These are phyloP conservation scores for Scenedesmus sp. DNA, from an alignment of 163 green algal species.

Conservation along the genomic window DNA sequence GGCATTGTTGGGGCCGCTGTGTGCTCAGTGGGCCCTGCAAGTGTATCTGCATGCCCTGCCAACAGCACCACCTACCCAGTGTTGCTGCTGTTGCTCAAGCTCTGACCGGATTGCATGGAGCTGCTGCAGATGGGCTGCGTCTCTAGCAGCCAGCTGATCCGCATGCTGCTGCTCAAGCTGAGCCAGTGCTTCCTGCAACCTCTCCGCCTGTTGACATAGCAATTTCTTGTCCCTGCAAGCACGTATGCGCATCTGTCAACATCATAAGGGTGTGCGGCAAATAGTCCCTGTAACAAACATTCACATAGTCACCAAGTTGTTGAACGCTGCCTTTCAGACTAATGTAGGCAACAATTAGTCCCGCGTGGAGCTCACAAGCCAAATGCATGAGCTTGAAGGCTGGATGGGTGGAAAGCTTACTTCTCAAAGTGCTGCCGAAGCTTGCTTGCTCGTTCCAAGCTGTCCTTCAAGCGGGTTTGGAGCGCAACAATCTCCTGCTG, in stretches of 20 bases:
- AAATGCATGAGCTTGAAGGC: no score
- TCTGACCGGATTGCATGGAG: neutral
- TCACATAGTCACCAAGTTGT: no score
- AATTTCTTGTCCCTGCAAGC: constrained; percentile 38
- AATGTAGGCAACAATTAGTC: neutral
- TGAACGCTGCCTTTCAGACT: no score
- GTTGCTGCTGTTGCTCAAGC: constrained; percentile 13
- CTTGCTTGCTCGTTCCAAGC: constrained; percentile 36
- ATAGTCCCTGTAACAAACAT: no score
- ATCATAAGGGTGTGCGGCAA: no score
- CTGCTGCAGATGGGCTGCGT: constrained; percentile 4
- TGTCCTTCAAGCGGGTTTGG: constrained; percentile 37
- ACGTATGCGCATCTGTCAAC: neutral
- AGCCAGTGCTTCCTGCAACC: constrained; percentile 4
- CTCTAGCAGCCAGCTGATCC: neutral
- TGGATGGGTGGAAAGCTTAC: neutral
- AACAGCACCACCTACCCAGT: constrained; percentile 3
- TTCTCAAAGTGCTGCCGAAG: constrained; percentile 36
- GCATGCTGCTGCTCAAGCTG: neutral
- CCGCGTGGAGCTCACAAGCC: no score
- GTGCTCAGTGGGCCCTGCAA: no score
- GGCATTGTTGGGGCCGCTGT: no score
- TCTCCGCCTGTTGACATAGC: constrained; percentile 10
- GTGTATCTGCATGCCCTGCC: neutral
- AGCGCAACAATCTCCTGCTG: neutral